A percentile compares a stretch with the other conserved stretches of the same genome.
phyloP scores from a whole-genome alignment of 371 early-diverging fungal species.

The Amoeboaphelidium protococcarum region DNA sequence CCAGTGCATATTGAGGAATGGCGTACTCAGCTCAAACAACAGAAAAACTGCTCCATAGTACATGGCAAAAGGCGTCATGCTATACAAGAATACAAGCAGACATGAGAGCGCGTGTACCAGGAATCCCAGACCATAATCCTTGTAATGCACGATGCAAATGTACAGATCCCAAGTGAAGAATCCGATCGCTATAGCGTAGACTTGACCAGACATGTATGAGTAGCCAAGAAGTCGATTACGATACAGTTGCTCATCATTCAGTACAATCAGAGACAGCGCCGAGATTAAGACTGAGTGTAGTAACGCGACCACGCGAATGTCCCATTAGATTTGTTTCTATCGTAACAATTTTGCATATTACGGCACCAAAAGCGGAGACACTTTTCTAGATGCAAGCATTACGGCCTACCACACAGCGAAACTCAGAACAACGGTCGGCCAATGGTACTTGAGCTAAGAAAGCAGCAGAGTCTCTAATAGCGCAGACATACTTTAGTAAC shows the following conservation, averaged over 20 bases:
- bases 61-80: constrained; percentile 45
- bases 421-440: too few relatives aligned
- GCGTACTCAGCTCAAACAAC: constrained; percentile 67
- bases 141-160: constrained; percentile 31
- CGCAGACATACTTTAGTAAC: too few relatives aligned
- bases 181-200: constrained; percentile 59
- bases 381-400: too few relatives aligned
- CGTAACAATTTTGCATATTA: neutral
- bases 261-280: constrained; percentile 25
- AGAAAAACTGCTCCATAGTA: constrained; percentile 65
- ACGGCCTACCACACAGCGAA: too few relatives aligned
- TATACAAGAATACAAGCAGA: constrained; percentile 32
- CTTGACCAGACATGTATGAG: constrained; percentile 31
- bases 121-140: constrained; percentile 46
- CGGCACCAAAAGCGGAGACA: too few relatives aligned
- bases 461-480: too few relatives aligned
- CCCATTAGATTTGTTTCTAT: constrained; percentile 23
- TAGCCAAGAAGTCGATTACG: constrained; percentile 49
- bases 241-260: constrained; percentile 28
- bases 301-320: constrained; percentile 33
- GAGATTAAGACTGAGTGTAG: constrained; percentile 25
- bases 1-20: constrained; percentile 79
- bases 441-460: too few relatives aligned
- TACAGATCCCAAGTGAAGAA: constrained; percentile 78
- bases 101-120: constrained; percentile 54